Evolutionary conservation across 108 stramenopile genomes (phyloP).

Genomic region (Discostella pseudostelligera): DNA sequence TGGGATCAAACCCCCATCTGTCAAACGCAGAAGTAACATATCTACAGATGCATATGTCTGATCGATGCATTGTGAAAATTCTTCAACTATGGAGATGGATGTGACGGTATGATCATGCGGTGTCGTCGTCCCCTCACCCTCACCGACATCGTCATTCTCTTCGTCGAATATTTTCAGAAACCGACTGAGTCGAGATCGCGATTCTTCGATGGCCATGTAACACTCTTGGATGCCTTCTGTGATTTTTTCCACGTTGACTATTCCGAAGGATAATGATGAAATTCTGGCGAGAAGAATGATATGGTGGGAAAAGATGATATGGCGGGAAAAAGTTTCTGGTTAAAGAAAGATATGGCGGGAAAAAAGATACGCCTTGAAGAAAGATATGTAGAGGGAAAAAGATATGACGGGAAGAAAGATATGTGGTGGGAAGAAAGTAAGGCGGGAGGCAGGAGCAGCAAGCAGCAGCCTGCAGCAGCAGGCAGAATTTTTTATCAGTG

Average conservation of each 20-base stretch:
- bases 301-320: too few species aligned
- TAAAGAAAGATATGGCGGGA: too few species aligned
- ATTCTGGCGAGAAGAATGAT: too few species aligned
- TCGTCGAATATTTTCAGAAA: conserved; percentile 31
- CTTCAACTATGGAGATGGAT: conserved; percentile 18
- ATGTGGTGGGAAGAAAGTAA: too few species aligned
- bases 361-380: too few species aligned
- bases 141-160: conserved; percentile 1
- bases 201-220: conserved; percentile 36
- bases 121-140: conserved; percentile 3
- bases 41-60: conserved; percentile 18
- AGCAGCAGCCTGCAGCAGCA: too few species aligned
- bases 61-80: conserved; percentile 25
- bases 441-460: too few species aligned
- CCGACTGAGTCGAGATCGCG: conserved; percentile 30
- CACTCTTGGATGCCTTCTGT: conserved; percentile 43
- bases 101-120: not conserved
- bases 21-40: conserved; percentile 17
- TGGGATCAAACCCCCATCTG: conserved; percentile 26
- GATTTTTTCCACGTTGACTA: conserved; percentile 19
- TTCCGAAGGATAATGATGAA: not conserved
- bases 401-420: too few species aligned
- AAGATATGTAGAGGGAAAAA: too few species aligned
- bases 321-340: too few species aligned
- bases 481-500: too few species aligned